Evolutionary conservation across 1,284 basidiomycete species (phyloP), one percentile per base, ranked within the genome.

Genomic region (Ustilago hordei): DNA sequence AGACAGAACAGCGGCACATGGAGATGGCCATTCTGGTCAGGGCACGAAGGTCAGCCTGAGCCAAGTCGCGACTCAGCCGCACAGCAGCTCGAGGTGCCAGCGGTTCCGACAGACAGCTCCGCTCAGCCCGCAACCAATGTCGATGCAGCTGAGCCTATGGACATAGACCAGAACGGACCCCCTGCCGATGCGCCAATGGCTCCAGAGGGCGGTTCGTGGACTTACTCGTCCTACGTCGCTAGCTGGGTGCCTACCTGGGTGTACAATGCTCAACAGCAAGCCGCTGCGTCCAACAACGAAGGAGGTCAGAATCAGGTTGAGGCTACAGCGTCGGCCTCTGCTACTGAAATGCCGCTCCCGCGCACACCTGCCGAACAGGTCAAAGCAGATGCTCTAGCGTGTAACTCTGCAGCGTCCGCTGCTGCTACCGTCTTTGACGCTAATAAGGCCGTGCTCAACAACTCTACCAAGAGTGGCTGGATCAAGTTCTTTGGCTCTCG

Each of bases 291-390:
- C 32, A 28, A 28, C 23, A 28, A 28, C 23, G 35, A 17, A n/a
- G 58, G 31, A 43, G 43, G 0, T 19, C 47, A 38, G 9, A 38
- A 19, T 11, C 57, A 47, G 8, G n/a, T 17, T 19, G 8, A 50
- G 7, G 13, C 54, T 11, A 5, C 36, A n/a, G 15, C 17, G 4
- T 31, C 50, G 4, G 34, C 48, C 3, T 28, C 19, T 47, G 15
- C 39, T 19, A 35, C 41, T 3, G n/a, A 48, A 34, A 9, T 3
- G 45, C 17, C 56, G 15, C 47, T 39, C 2, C 56, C 72, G 19
- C 68, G 69, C 31, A 84, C 81, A 12, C 82, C 82, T 5, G 82
- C 82, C 3, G 81, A 84, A 63, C 79, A 84, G 52, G 79, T 82
- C 74, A 84, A 82, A 63, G 81, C 79, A 7, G 81, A 81, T 36